Percentiles rank a stretch among this genome's conserved stretches.
Evolutionary conservation across 2,329 filamentous ascomycete genomes (phyloP).

Genomic region (Juglanconis juglandina): DNA sequence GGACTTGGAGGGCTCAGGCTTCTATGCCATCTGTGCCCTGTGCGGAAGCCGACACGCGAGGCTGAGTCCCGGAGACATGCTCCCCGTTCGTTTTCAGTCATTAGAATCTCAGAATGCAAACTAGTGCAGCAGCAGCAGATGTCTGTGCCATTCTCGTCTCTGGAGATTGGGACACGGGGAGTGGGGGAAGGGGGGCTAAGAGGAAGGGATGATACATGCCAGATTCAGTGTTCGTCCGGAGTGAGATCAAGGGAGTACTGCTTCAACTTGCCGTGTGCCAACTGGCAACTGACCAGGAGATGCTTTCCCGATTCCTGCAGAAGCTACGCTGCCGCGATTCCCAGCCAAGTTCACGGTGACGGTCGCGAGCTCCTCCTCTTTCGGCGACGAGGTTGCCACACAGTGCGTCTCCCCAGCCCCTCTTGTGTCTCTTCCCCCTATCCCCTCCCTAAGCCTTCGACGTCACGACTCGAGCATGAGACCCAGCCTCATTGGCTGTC

Average conservation of each 20-base stretch:
- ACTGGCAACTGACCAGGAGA: neutral
- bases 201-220: constrained; percentile 1
- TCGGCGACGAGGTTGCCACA: constrained; percentile 3
- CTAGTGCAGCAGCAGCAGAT: neutral
- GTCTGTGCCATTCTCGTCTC: constrained; percentile 5
- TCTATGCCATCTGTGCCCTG: constrained; percentile 14
- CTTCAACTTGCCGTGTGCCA: neutral
- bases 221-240: constrained; percentile 15
- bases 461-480: constrained; percentile 15
- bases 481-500: constrained; percentile 13
- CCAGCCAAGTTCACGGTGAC: neutral
- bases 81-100: neutral
- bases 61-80: constrained; percentile 18
- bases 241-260: constrained; percentile 4
- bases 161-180: neutral
- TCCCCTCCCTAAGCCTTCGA: constrained; percentile 14
- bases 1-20: neutral
- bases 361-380: neutral
- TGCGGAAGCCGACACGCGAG: constrained; percentile 11
- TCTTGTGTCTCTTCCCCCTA: neutral
- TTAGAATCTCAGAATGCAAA: no score
- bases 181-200: neutral
- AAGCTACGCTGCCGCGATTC: neutral
- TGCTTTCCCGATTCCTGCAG: neutral
- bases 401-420: constrained; percentile 6